Base-by-base conservation (phyloP, 2,329 filamentous ascomycete species). In the Hymenoscyphus infarciens region DNA sequence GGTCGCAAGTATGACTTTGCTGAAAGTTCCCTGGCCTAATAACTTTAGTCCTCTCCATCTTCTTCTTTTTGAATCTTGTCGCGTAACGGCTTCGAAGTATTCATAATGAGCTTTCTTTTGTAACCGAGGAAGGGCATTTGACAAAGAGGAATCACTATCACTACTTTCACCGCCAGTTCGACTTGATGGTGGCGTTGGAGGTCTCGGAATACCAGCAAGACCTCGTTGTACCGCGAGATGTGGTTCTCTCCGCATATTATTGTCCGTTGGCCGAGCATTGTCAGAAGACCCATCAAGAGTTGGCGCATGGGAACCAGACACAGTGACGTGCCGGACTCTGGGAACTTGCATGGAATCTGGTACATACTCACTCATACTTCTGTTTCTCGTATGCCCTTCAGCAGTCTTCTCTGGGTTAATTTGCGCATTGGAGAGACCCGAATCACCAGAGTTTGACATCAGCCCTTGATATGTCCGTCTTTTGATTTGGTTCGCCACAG, bases 21-120 rank as follows among this genome's bases (percentile, higher is more conserved):
- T 97, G 75, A 99, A 99, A 0, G 95, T 97, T 42, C 95, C 95
- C 71, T 97, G 91, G 5, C 95, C 95, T 5, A 99, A 83, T 67
- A 88, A 80, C 63, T 90, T 88, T 45, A 99, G 78, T 13, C 89
- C 89, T 68, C 90, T 85, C 87, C 95, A 99, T 67, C 86, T 82
- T 62, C 89, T 86, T 22, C 86, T 81, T 74, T 93, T 92, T 67
- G 85, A 78, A 63, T 91, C 86, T 57, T 83, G 80, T 38, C 89
- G 81, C 2, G 84, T 88, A 67, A 79, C 81, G 31, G 91, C 88
- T 70, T 90, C 82, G 72, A 92, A 95, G 66, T 87, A 86, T 68
- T 92, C 87, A 62, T 79, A 74, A 56, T 74, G 68, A 3, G 77
- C 68, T 45, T 76, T 77, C 68, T 78, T 80, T 16, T 67, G 62